These are phyloP conservation scores for Acorus gramineus DNA, from an alignment of 106 monocot genomes.

Conservation along the genomic window DNA sequence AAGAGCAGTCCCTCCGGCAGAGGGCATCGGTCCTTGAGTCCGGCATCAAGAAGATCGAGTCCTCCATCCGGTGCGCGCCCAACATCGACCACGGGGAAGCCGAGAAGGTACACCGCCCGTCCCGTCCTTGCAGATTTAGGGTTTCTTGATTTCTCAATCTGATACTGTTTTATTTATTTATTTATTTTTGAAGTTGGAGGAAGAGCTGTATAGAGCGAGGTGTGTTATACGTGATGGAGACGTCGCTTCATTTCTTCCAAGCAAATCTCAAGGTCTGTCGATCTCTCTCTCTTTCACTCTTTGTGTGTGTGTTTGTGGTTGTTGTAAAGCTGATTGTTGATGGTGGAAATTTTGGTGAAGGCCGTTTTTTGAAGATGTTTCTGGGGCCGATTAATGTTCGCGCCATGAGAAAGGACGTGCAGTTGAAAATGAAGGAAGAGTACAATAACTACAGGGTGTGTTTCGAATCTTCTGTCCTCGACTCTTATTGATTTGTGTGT, in stretches of 20 bases:
- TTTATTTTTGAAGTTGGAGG: constrained; percentile 45
- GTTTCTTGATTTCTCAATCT: neutral
- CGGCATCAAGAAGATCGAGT: constrained; percentile 51
- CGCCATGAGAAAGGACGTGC: constrained; percentile 73
- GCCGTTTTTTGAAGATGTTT: constrained; percentile 76
- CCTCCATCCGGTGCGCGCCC: constrained; percentile 13
- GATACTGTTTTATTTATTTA: neutral
- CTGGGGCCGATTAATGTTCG: constrained; percentile 86
- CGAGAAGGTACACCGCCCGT: constrained; percentile 50
- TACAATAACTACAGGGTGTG: constrained; percentile 83
- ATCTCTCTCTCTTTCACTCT: neutral
- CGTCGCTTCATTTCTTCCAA: constrained; percentile 64
- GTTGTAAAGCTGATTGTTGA: neutral
- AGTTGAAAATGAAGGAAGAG: constrained; percentile 86
- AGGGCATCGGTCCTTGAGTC: constrained; percentile 64
- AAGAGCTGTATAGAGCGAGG: constrained; percentile 63
- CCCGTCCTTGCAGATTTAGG: neutral
- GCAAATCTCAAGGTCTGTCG: constrained; percentile 65
- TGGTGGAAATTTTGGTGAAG: constrained; percentile 13
- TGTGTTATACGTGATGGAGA: constrained; percentile 66
- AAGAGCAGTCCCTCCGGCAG: constrained; percentile 75
- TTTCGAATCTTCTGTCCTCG: constrained; percentile 1
- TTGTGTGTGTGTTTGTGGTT: neutral
- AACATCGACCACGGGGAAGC: constrained; percentile 29
- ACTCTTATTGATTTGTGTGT: constrained; percentile 1